Percentiles rank a stretch among this genome's conserved stretches.
Evolutionary conservation across 192 early-diverging fungal genomes (phyloP).

Genomic region (Powellomyces hirtus): DNA sequence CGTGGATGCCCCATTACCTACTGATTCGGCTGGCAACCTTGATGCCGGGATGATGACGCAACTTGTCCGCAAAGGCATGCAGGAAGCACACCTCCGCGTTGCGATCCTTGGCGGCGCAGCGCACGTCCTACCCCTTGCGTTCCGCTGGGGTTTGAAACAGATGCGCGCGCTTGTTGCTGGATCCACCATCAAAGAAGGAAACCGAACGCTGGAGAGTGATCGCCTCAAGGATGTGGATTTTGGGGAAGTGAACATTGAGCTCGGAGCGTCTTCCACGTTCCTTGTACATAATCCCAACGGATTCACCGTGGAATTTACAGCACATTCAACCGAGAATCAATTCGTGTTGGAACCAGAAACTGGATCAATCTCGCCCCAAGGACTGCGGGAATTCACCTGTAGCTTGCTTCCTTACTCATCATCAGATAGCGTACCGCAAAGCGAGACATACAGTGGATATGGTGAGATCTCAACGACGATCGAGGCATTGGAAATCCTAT

Average conservation of each 20-base stretch:
- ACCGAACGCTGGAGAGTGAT: slow-evolving; percentile 29
- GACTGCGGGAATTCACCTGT: slow-evolving; percentile 32
- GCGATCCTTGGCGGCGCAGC: slow-evolving; percentile 31
- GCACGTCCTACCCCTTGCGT: slow-evolving; percentile 33
- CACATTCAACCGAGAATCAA: slow-evolving; percentile 22
- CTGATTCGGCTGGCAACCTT: slow-evolving; percentile 2
- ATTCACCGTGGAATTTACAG: slow-evolving; percentile 31
- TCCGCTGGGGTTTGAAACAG: slow-evolving; percentile 23
- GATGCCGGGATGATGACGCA: slow-evolving; percentile 19
- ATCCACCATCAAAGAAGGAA: slow-evolving; percentile 20
- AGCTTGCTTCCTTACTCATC: slow-evolving; percentile 24
- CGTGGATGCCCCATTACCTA: slow-evolving; percentile 24
- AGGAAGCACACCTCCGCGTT: slow-evolving; percentile 21
- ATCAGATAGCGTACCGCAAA: slow-evolving; percentile 34
- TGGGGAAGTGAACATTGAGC: slow-evolving; percentile 41
- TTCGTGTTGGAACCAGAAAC: slow-evolving; percentile 12
- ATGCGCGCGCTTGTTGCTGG: slow-evolving; percentile 20
- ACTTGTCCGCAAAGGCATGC: slow-evolving; percentile 16
- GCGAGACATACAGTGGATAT: slow-evolving; percentile 21
- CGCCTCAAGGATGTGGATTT: slow-evolving; percentile 35
- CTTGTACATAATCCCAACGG: slow-evolving; percentile 44
- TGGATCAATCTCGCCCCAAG: slow-evolving; percentile 25
- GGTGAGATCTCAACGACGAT: slow-evolving; percentile 27
- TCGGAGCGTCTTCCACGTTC: slow-evolving; percentile 27
- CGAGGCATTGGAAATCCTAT: slow-evolving; percentile 11